These are phyloP conservation scores for Hypoxylon sp. DNA, from an alignment of 2,329 filamentous ascomycete species.

Conservation along the genomic window DNA sequence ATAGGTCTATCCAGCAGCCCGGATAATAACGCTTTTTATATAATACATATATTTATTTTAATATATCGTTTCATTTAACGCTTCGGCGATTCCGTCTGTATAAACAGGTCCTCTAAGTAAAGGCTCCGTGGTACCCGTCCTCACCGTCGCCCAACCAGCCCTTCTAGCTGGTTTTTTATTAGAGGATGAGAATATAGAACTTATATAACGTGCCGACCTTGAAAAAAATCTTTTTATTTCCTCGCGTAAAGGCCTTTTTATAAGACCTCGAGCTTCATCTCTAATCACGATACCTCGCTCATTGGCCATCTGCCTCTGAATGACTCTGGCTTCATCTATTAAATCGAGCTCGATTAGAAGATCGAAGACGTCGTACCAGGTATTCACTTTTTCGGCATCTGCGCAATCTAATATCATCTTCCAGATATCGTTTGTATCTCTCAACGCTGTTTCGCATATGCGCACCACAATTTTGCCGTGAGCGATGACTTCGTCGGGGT, in stretches of 20 bases:
- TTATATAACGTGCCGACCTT: no score
- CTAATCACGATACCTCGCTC: constrained; percentile 9
- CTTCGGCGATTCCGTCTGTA: no score
- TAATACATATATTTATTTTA: no score
- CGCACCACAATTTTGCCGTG: constrained; percentile 22
- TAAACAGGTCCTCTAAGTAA: no score
- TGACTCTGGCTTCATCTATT: constrained; percentile 30
- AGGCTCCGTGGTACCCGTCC: no score
- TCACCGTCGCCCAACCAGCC: no score
- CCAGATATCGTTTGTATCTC: constrained; percentile 36
- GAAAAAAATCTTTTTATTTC: no score
- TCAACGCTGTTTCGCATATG: constrained; percentile 24
- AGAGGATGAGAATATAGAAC: no score
- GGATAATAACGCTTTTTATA: no score
- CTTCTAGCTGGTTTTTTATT: no score
- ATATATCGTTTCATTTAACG: no score
- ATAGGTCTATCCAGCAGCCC: no score
- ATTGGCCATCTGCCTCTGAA: constrained; percentile 26
- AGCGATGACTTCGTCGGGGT: constrained; percentile 43
- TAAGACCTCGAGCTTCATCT: neutral
- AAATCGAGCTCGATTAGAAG: constrained; percentile 42
- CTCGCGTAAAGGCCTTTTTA: neutral
- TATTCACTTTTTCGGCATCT: constrained; percentile 16
- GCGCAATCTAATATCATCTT: constrained; percentile 29
- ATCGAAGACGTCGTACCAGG: constrained; percentile 49